Base-by-base conservation (phyloP, 306 rosid genomes). In the Castanea sativa region DNA sequence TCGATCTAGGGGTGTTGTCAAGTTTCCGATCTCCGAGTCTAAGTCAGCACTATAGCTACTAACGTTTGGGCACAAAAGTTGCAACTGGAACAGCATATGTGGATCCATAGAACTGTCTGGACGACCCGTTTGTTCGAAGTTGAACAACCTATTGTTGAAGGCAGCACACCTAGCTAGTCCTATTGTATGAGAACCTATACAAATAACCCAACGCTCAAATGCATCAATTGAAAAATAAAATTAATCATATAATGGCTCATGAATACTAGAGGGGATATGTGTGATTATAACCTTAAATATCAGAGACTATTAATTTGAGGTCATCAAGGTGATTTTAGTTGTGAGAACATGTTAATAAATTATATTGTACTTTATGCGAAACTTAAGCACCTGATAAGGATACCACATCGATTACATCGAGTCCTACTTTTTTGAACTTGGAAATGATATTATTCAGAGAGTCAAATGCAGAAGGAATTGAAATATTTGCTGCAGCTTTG, bases 161-260 rank as follows among this genome's bases (percentile, higher is more conserved):
- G 82, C 55, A 14, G 78, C 81, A 77, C 99, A 94, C 84, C 85
- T 91, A 71, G 97, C 87, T 56, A 84, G 29, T 6, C 99, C 97
- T 75, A 92, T 82, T 2, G 99, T 94, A 78, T 94, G 99, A 0
- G 86, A 93, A 30, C 99, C 97, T 94, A 55, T 79, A 60, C 0
- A 53, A 38, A 38, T 7, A 38, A 10, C 45, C 8, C 8, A 38
- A 38, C 11, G 45, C 45, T 38, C 45, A 38, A 2, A 38, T 25
- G 45, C 11, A 38, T 38, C 10, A 21, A 27, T 30, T 16, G 18
- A 55, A 78, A 38, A 38, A 7, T 38, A 38, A 5, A 49, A 11
- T 10, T 3, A 49, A 49, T 49, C 53, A 38, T 38, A 38, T 38
- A 38, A 12, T 38, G 45, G 11, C 45, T 38, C 45, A 38, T 7